Percentiles rank a stretch among this genome's conserved stretches.
phyloP scores from a whole-genome alignment of 352 stramenopile genomes.

The Globisporangium viniferum region DNA sequence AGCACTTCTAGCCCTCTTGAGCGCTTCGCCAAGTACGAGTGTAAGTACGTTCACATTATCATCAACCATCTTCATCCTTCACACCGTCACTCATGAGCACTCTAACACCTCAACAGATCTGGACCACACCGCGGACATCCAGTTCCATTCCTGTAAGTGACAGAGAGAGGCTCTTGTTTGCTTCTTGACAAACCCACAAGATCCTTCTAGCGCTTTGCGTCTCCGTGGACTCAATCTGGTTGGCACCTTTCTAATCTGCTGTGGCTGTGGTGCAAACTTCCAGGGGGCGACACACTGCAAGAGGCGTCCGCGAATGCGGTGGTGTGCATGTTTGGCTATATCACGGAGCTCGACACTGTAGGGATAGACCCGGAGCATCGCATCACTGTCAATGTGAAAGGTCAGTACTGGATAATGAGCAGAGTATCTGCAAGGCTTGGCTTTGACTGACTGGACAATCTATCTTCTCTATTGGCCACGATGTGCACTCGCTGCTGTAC shows the following conservation, averaged over 20 bases:
- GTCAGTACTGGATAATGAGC: background rate
- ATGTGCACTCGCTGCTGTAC: slow-evolving; percentile 58
- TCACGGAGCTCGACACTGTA: background rate
- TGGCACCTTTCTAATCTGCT: background rate
- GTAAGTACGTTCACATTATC: too few species aligned
- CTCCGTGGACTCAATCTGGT: background rate
- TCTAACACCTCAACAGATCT: background rate
- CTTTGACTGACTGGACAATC: background rate
- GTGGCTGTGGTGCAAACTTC: background rate
- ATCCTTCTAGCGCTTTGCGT: background rate
- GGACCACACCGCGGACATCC: background rate
- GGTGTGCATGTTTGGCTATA: background rate
- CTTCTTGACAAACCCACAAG: background rate
- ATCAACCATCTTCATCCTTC: background rate
- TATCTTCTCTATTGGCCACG: slow-evolving; percentile 24
- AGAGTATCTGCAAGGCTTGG: background rate
- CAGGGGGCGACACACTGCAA: background rate
- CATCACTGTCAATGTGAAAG: background rate
- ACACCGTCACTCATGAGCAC: background rate
- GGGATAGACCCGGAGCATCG: background rate
- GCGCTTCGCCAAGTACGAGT: background rate
- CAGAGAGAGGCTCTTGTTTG: background rate
- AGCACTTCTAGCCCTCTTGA: background rate
- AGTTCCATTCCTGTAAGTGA: background rate
- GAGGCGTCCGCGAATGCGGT: background rate